These are phyloP conservation scores for Scheffersomyces ergatensis DNA, from an alignment of 805 yeast genomes.

Conservation along the genomic window DNA sequence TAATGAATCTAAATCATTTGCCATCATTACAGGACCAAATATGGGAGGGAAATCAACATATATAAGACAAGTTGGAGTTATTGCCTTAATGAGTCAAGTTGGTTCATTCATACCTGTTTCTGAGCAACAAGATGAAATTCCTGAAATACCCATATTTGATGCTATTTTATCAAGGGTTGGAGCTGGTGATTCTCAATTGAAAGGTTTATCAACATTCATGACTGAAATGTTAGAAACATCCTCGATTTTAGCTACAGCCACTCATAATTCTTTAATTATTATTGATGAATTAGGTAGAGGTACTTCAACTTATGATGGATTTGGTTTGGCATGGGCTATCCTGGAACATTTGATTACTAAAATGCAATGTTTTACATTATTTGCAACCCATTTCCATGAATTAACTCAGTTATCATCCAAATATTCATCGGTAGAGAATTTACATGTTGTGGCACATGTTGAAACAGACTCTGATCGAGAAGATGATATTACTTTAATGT, in stretches of 20 bases:
- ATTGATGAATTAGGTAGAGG: constrained; percentile 97
- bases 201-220: constrained; percentile 90
- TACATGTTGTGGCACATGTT: constrained; percentile 92
- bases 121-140: constrained; percentile 38
- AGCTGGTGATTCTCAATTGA: constrained; percentile 95
- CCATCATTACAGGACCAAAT: constrained; percentile 91
- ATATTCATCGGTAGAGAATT: constrained; percentile 60
- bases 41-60: constrained; percentile 98
- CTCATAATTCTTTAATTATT: constrained; percentile 74
- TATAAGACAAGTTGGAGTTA: constrained; percentile 85
- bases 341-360: constrained; percentile 77
- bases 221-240: constrained; percentile 96
- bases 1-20: constrained; percentile 48
- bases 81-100: constrained; percentile 81
- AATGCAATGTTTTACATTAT: constrained; percentile 74
- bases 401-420: constrained; percentile 74
- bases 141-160: constrained; percentile 83
- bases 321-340: constrained; percentile 97
- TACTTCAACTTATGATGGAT: constrained; percentile 87
- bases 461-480: constrained; percentile 46
- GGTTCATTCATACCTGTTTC: constrained; percentile 86
- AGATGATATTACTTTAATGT: constrained; percentile 77
- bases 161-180: constrained; percentile 96
- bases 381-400: constrained; percentile 98
- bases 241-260: constrained; percentile 76